Evolutionary conservation across 345 rosid genomes (phyloP).

Genomic region (Alliaria petiolata): DNA sequence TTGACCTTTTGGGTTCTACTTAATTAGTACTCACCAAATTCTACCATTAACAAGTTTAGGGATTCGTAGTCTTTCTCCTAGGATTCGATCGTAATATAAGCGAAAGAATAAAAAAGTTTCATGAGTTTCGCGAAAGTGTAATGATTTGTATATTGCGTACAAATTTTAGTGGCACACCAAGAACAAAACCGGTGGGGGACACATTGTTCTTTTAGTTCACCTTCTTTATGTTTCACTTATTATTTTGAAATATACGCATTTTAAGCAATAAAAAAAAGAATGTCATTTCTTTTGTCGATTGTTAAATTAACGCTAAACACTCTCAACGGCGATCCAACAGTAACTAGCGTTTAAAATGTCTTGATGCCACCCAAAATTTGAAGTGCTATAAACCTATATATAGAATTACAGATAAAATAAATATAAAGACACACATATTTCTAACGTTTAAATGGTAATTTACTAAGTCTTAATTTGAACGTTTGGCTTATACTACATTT

Average conservation of each 20-base stretch:
- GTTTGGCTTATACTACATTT: not conserved
- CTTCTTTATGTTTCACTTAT: not conserved
- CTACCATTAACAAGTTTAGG: not conserved
- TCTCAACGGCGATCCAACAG: too few relatives aligned
- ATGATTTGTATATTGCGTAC: constrained; percentile 8
- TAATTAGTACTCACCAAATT: too few relatives aligned
- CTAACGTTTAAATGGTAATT: not conserved
- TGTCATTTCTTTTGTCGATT: too few relatives aligned
- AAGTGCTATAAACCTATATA: too few relatives aligned
- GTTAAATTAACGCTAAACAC: too few relatives aligned
- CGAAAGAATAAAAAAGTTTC: not conserved
- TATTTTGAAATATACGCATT: not conserved
- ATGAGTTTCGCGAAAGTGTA: not conserved
- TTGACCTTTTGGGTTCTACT: not conserved
- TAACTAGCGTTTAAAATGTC: too few relatives aligned
- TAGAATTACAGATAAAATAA: too few relatives aligned
- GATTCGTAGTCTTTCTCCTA: not conserved
- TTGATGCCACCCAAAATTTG: too few relatives aligned
- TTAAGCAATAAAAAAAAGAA: not conserved
- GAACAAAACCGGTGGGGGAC: constrained; percentile 19
- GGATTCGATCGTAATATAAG: not conserved
- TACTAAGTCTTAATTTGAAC: not conserved
- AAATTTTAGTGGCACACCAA: constrained; percentile 23
- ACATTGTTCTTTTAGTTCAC: not conserved
- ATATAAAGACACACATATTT: too few relatives aligned